These are phyloP conservation scores for Aspergillus novoparasiticus DNA, from an alignment of 2,329 filamentous ascomycete genomes.

Conservation along the genomic window DNA sequence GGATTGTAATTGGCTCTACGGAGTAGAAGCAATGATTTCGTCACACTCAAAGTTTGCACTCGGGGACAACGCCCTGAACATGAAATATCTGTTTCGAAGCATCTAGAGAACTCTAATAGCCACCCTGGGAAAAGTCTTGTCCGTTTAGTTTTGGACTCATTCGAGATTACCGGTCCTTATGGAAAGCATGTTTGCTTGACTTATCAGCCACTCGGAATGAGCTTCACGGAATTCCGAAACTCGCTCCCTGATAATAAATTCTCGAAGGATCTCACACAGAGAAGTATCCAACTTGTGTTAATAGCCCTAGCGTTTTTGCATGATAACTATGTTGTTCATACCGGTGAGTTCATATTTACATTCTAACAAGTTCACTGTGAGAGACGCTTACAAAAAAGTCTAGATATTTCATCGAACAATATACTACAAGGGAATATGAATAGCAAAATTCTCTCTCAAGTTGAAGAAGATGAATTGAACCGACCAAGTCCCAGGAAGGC, in stretches of 20 bases:
- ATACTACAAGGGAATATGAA: constrained; percentile 33
- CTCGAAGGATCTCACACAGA: constrained; percentile 21
- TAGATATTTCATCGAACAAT: constrained; percentile 36
- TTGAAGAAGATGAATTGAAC: constrained; percentile 32
- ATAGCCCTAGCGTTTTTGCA: constrained; percentile 29
- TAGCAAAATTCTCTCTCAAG: constrained; percentile 24
- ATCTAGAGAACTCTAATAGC: constrained; percentile 18
- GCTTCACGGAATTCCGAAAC: constrained; percentile 19
- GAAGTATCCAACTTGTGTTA: constrained; percentile 23
- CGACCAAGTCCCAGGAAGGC: constrained; percentile 33
- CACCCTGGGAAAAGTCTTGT: constrained; percentile 23
- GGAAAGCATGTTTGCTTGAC: constrained; percentile 27
- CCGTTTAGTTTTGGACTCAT: constrained; percentile 31
- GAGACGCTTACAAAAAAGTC: neutral
- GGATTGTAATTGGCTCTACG: neutral
- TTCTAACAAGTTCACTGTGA: neutral
- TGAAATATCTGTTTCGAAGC: constrained; percentile 25
- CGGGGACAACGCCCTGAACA: constrained; percentile 8
- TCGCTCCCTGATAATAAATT: constrained; percentile 14
- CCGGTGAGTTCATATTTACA: constrained; percentile 16
- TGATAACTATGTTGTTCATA: constrained; percentile 27
- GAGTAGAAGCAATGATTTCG: constrained; percentile 7
- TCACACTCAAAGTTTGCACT: constrained; percentile 16
- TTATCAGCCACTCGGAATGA: constrained; percentile 28
- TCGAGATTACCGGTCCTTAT: constrained; percentile 27